phyloP scores from a whole-genome alignment of 1,284 basidiomycete species.

The Singerocomus rubriflavus region DNA sequence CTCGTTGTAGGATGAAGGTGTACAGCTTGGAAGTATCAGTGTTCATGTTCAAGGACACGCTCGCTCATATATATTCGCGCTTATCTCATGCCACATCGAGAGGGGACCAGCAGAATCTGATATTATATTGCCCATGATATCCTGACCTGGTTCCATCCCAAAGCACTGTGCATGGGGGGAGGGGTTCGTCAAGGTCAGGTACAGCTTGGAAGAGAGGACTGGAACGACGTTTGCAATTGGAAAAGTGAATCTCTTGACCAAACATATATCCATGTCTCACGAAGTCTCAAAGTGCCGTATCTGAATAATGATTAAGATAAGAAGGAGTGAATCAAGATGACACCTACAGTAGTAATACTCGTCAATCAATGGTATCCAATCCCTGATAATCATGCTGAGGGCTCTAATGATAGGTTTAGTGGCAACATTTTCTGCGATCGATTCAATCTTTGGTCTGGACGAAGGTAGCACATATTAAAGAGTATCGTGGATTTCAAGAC shows the following conservation, averaged over 20 bases:
- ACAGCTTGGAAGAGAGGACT: background rate
- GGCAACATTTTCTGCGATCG: slow-evolving; percentile 55
- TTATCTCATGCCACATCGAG: background rate
- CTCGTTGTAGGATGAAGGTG: background rate
- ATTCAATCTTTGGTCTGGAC: slow-evolving; percentile 71
- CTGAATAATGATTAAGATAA: slow-evolving; percentile 29
- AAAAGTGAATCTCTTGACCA: background rate
- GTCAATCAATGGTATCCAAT: slow-evolving; percentile 93
- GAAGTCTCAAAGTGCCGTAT: slow-evolving; percentile 48
- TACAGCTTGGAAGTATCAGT: background rate
- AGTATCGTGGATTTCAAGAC: background rate
- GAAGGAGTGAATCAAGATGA: background rate
- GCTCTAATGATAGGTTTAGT: slow-evolving; percentile 72
- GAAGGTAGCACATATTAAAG: slow-evolving; percentile 1
- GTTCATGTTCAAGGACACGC: background rate
- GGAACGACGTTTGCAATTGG: background rate
- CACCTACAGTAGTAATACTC: slow-evolving; percentile 92
- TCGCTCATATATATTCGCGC: background rate
- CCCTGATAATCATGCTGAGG: slow-evolving; percentile 74
- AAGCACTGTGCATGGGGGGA: background rate
- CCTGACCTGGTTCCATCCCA: background rate
- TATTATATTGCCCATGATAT: background rate
- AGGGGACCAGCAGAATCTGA: background rate
- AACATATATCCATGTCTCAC: slow-evolving; percentile 3
- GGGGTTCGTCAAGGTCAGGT: background rate